These are phyloP conservation scores for Ichthyophthirius multifiliis DNA, from an alignment of 169 alveolate species.

Conservation along the genomic window DNA sequence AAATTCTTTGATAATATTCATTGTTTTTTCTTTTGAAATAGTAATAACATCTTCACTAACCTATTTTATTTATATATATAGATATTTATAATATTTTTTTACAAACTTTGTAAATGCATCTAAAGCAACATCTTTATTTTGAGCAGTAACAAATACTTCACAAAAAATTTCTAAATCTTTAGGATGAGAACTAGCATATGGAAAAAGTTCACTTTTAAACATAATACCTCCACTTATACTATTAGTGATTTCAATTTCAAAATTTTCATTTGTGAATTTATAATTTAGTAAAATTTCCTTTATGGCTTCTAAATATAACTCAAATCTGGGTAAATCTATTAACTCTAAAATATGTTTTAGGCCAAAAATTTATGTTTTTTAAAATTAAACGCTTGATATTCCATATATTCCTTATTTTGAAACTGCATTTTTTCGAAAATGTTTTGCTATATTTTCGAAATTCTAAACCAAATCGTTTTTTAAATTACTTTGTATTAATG, in stretches of 20 bases:
- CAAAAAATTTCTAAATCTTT: conserved; percentile 39
- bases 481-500: conserved; percentile 11
- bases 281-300: not conserved
- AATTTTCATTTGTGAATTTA: not conserved
- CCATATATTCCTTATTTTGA: not conserved
- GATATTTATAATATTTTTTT: not conserved
- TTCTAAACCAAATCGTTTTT: conserved; percentile 17
- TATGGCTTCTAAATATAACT: not conserved
- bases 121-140: conserved; percentile 8
- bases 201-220: conserved; percentile 29
- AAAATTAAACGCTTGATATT: not conserved
- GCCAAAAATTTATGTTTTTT: not conserved
- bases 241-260: conserved; percentile 4
- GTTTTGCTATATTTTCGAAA: conserved; percentile 30
- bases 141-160: conserved; percentile 20
- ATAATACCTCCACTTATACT: conserved; percentile 37
- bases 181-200: conserved; percentile 40
- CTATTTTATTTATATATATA: not conserved
- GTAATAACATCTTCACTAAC: conserved; percentile 12
- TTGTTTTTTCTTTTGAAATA: conserved; percentile 3
- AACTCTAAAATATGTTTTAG: conserved; percentile 11
- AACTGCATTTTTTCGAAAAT: conserved; percentile 5
- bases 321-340: not conserved
- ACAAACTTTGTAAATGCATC: conserved; percentile 36
- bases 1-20: conserved; percentile 34